Conservation (phyloP, 2,329 filamentous ascomycete species). For the Calcarisporium arbuscula region DNA sequence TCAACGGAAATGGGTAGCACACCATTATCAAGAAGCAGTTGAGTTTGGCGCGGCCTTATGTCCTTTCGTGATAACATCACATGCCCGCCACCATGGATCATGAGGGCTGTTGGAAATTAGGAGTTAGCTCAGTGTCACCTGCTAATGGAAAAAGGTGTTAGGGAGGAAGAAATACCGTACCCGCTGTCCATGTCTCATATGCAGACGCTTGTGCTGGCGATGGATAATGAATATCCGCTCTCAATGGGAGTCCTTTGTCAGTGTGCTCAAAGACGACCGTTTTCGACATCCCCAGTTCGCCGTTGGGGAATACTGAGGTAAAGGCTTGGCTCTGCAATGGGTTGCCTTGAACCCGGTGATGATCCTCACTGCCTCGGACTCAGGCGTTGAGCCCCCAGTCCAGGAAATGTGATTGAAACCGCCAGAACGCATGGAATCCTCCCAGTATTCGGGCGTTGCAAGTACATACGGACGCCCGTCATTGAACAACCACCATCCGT, state of each 20-base stretch:
- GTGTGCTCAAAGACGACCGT: too few species aligned
- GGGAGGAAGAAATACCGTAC: too few species aligned
- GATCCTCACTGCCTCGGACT: slow-evolving; percentile 18
- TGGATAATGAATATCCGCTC: not conserved
- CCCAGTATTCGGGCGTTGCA: slow-evolving; percentile 14
- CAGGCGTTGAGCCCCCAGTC: slow-evolving; percentile 15
- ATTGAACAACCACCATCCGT: slow-evolving; percentile 28
- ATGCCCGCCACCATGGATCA: slow-evolving; percentile 39
- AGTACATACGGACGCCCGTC: slow-evolving; percentile 20
- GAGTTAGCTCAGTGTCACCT: too few species aligned
- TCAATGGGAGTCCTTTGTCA: too few species aligned
- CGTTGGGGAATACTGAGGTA: too few species aligned
- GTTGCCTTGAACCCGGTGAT: slow-evolving; percentile 15
- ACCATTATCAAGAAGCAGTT: slow-evolving; percentile 27
- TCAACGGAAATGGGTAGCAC: slow-evolving; percentile 42
- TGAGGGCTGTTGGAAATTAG: slow-evolving; percentile 29
- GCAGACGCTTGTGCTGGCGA: too few species aligned
- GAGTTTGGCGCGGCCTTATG: slow-evolving; percentile 28
- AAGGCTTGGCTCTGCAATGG: too few species aligned
- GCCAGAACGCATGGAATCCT: slow-evolving; percentile 10
- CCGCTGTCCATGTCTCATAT: too few species aligned
- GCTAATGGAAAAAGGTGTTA: too few species aligned
- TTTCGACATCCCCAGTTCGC: too few species aligned
- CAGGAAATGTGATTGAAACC: slow-evolving; percentile 20
- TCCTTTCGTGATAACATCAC: slow-evolving; percentile 30